Evolutionary conservation across 495 filamentous ascomycete species (phyloP).

Genomic region (Aspergillus steynii): DNA sequence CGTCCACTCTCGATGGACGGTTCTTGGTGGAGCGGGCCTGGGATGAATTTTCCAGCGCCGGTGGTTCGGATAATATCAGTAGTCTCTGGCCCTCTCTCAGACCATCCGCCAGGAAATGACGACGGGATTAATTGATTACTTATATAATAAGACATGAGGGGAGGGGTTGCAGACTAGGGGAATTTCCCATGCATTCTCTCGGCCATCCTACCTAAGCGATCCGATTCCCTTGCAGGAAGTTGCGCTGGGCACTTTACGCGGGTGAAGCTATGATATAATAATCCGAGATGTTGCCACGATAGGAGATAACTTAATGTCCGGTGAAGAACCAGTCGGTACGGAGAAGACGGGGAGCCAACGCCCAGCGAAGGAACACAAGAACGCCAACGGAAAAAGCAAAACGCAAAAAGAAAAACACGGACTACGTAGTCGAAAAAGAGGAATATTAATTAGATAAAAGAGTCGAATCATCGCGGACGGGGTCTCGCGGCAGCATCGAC

Average conservation of each 20-base stretch:
- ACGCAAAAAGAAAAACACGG: conserved; percentile 5
- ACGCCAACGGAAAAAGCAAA: conserved; percentile 5
- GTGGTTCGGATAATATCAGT: conserved; percentile 15
- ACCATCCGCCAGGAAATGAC: neutral
- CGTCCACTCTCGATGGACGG: conserved; percentile 7
- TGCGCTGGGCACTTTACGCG: neutral
- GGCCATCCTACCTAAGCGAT: neutral
- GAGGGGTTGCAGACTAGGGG: neutral
- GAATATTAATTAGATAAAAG: conserved; percentile 7
- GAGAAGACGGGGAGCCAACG: neutral
- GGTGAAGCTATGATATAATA: conserved; percentile 15
- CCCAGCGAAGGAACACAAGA: neutral
- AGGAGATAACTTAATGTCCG: neutral
- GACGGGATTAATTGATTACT: conserved; percentile 1
- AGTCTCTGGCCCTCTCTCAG: neutral
- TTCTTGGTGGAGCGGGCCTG: conserved; percentile 11
- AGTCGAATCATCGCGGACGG: conserved; percentile 7
- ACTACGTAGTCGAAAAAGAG: neutral
- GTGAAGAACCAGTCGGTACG: neutral
- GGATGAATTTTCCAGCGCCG: conserved; percentile 8
- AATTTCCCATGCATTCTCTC: neutral
- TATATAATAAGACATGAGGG: neutral
- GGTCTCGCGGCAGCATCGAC: conserved; percentile 18
- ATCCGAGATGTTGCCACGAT: conserved; percentile 7
- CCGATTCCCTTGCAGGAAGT: neutral